Percentiles rank a stretch among this genome's conserved stretches.
Evolutionary conservation across 768 basidiomycete genomes (phyloP).

Genomic region (Solioccasus polychromus): DNA sequence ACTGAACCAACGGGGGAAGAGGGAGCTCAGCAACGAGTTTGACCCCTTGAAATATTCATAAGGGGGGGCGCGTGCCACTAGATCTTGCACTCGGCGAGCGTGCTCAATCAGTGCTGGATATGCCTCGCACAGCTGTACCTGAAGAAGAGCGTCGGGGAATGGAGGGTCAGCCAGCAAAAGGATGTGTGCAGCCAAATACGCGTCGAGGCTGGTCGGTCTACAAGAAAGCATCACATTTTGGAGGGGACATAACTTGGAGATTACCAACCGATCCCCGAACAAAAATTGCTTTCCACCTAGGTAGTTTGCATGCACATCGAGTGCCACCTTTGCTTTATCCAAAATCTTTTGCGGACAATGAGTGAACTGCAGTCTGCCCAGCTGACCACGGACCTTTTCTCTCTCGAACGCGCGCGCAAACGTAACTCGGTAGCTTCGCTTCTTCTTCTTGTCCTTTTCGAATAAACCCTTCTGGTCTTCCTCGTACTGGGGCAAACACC

Average conservation of each 20-base stretch:
- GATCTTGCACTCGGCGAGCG: conserved; percentile 48
- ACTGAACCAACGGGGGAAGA: conserved; percentile 35
- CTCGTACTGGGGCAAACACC: conserved; percentile 43
- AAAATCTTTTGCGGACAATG: conserved; percentile 44
- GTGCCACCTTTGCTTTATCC: conserved; percentile 52
- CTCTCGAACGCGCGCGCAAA: conserved; percentile 59
- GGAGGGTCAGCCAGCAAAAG: conserved; percentile 56
- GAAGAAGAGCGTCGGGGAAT: conserved; percentile 59
- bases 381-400: conserved; percentile 45
- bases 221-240: not conserved
- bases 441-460: conserved; percentile 29
- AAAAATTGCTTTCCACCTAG: conserved; percentile 51
- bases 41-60: conserved; percentile 17
- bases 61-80: conserved; percentile 27
- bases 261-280: conserved; percentile 46
- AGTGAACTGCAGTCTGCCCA: not conserved
- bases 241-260: not conserved
- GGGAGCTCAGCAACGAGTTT: conserved; percentile 33
- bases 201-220: conserved; percentile 64
- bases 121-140: conserved; percentile 49
- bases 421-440: conserved; percentile 33
- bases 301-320: conserved; percentile 59
- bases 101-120: conserved; percentile 60
- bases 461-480: conserved; percentile 41
- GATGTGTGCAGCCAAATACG: conserved; percentile 65